Conservation (phyloP, 768 basidiomycete genomes). For the Amyloporia xantha region DNA sequence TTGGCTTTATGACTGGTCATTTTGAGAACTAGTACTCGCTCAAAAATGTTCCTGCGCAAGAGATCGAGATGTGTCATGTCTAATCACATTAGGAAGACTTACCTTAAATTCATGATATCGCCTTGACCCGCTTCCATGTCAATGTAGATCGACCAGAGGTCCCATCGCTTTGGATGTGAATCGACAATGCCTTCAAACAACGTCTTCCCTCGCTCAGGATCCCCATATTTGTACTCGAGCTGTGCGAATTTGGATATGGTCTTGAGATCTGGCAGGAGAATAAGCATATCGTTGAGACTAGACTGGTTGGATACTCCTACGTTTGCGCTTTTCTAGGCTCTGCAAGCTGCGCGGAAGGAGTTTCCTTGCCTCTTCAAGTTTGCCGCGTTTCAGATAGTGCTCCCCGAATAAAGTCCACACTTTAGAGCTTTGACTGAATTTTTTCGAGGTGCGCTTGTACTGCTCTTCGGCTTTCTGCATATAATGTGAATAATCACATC, state of each 20-base stretch:
- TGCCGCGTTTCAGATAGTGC: conserved; percentile 66
- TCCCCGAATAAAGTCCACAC: conserved; percentile 90
- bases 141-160: conserved; percentile 94
- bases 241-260: conserved; percentile 94
- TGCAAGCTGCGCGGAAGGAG: conserved; percentile 84
- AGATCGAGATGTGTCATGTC: not conserved
- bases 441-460: conserved; percentile 82
- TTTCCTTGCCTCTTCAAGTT: conserved; percentile 75
- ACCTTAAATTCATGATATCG: conserved; percentile 78
- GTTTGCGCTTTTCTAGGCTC: conserved; percentile 89
- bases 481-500: not conserved
- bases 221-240: conserved; percentile 90
- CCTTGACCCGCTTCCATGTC: conserved; percentile 86
- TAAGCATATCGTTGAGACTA: conserved; percentile 1
- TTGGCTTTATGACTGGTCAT: conserved; percentile 96
- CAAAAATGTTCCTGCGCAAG: conserved; percentile 67
- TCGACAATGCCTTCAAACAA: conserved; percentile 96
- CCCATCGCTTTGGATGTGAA: conserved; percentile 91
- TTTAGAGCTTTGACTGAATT: conserved; percentile 90
- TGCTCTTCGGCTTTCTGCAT: conserved; percentile 88
- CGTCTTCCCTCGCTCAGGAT: conserved; percentile 91
- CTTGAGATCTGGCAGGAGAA: conserved; percentile 90
- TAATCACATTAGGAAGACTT: conserved; percentile 14
- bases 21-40: conserved; percentile 74
- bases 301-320: conserved; percentile 41